A percentile compares a stretch with the other conserved stretches of the same genome.
Conservation (phyloP, 306 rosid genomes). For the Cicer pinnatifidum region DNA sequence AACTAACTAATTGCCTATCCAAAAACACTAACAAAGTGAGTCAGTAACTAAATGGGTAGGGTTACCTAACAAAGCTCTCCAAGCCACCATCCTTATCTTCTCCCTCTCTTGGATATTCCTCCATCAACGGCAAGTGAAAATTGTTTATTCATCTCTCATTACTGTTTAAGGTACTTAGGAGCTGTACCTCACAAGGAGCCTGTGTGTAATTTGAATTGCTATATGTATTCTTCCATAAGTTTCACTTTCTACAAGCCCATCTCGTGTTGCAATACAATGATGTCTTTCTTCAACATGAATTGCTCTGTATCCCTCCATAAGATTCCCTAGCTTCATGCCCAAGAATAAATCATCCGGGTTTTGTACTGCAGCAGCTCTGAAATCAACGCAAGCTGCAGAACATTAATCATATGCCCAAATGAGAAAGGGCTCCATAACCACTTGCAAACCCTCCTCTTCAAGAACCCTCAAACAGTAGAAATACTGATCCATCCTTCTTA, state of each 20-base stretch:
- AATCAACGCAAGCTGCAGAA: neutral
- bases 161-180: no score
- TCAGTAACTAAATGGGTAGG: neutral
- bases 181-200: no score
- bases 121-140: no score
- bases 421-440: no score
- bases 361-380: neutral
- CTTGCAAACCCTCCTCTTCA: neutral
- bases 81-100: neutral
- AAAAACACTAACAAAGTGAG: neutral
- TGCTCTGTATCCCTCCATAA: neutral
- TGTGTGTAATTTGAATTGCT: neutral
- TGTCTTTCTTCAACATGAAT: neutral
- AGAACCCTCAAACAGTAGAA: neutral
- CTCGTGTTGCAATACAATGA: neutral
- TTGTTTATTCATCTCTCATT: no score
- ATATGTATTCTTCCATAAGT: neutral
- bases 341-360: conserved; percentile 2
- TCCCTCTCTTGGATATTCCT: no score
- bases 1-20: neutral
- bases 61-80: neutral
- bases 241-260: neutral
- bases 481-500: neutral
- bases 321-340: neutral
- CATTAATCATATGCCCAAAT: no score